Evolutionary conservation across 352 stramenopile genomes (phyloP), one percentile per base, ranked within the genome.

Genomic region (Pythium guiyangense): DNA sequence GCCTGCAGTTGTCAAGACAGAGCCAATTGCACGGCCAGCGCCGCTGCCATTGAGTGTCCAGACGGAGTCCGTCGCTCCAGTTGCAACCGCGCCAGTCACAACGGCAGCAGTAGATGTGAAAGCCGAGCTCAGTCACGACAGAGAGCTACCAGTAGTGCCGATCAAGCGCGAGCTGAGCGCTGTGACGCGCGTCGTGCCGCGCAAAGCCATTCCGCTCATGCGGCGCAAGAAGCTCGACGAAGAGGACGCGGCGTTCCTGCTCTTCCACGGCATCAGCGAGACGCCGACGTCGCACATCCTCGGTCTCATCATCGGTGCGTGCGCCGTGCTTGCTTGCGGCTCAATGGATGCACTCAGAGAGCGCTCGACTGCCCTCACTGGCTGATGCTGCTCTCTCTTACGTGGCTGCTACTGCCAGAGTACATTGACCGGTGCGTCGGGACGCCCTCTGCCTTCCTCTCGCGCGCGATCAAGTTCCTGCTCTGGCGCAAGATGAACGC

Each of bases 221-320:
- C 60, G 53, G 22, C 12, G 54, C 31, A 56, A 71, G 22, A 70
- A 67, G 14, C 57, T 91, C 14, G 73, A 76, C 35, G 78, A 88
- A 53, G 79, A 88, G 54, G 68, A 87, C 52, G 81, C 81, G 4
- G 81, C 74, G 17, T 84, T 88, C 54, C 42, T 89, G 48, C 67
- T 91, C 11, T 91, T 89, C 61, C 77, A 88, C 48, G 78, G 81
- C 27, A 67, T 71, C 11, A 68, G 74, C 37, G 71, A 89, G 56
- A 63, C 66, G 0, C 74, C 81, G 17, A 73, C 67, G 39, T 67
- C 77, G 0, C 58, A 50, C 26, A 74, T 86, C 15, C 60, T 91
- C 6, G 68, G 74, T 10, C 66, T 79, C 3, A 75, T 91, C 39
- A 69, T 90, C 49, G 77, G 80, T 83, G 68, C 49, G 74, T 71